phyloP scores from a whole-genome alignment of 208 protist genomes.

The Leishmania mexicana region DNA sequence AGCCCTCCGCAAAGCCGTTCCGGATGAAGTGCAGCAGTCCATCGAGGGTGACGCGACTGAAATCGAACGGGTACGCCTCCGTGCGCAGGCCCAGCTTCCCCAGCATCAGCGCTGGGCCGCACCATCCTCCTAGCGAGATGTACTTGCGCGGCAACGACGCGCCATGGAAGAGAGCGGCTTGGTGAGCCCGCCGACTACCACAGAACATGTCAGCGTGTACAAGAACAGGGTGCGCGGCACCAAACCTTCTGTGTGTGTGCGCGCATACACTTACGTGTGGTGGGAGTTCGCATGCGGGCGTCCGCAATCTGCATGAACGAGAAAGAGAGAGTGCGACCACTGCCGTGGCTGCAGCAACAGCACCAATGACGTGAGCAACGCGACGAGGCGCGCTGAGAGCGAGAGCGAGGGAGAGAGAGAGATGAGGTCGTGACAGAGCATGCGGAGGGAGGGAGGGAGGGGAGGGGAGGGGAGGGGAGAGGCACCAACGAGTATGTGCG shows the following conservation, averaged over 20 bases:
- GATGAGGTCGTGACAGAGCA: background rate
- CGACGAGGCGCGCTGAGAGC: background rate
- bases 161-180: slow-evolving; percentile 29
- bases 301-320: background rate
- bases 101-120: slow-evolving; percentile 71
- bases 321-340: background rate
- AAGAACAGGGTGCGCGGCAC: background rate
- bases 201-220: background rate
- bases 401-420: background rate
- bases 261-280: background rate
- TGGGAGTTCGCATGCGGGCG: background rate
- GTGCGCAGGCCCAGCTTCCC: slow-evolving; percentile 75
- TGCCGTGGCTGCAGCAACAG: background rate
- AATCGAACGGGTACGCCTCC: slow-evolving; percentile 80
- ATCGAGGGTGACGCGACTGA: slow-evolving; percentile 72
- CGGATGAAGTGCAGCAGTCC: slow-evolving; percentile 66
- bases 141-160: slow-evolving; percentile 48
- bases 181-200: background rate
- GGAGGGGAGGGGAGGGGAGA: background rate
- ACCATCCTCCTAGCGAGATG: slow-evolving; percentile 81
- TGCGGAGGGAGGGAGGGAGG: background rate
- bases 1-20: slow-evolving; percentile 63
- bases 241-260: background rate
- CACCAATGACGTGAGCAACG: background rate
- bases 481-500: background rate